A percentile compares a stretch with the other conserved stretches of the same genome.
These are phyloP conservation scores for Cotoneaster glaucophyllus DNA, from an alignment of 306 rosid species.

Conservation along the genomic window DNA sequence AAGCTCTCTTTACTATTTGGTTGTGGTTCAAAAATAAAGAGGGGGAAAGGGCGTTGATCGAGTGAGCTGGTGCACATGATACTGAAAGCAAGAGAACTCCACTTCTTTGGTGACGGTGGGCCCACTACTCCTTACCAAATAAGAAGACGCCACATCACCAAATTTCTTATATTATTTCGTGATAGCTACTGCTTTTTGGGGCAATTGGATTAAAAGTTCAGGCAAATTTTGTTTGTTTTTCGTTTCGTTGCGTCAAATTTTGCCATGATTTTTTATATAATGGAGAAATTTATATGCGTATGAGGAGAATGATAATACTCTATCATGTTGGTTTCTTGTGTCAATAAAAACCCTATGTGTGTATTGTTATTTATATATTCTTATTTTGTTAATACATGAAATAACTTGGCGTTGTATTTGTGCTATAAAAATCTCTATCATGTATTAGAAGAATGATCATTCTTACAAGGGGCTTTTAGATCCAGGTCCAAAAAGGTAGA, in stretches of 20 bases:
- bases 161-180: neutral
- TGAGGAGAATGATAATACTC: neutral
- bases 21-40: neutral
- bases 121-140: constrained; percentile 17
- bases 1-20: neutral
- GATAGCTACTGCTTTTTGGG: neutral
- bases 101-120: constrained; percentile 1
- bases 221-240: neutral
- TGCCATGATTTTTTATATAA: neutral
- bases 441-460: neutral
- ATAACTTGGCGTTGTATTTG: rapidly evolving
- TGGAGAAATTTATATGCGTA: neutral
- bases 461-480: too few species aligned
- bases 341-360: too few species aligned
- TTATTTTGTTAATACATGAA: too few species aligned
- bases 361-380: neutral
- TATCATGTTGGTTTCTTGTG: neutral
- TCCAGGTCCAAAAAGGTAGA: too few species aligned
- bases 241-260: neutral
- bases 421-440: too few species aligned
- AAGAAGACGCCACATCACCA: neutral
- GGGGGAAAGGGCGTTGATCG: neutral
- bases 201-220: neutral
- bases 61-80: constrained; percentile 84
- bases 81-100: constrained; percentile 30